Evolutionary conservation across 345 rosid genomes (phyloP).

Genomic region (Luvunga scandens): DNA sequence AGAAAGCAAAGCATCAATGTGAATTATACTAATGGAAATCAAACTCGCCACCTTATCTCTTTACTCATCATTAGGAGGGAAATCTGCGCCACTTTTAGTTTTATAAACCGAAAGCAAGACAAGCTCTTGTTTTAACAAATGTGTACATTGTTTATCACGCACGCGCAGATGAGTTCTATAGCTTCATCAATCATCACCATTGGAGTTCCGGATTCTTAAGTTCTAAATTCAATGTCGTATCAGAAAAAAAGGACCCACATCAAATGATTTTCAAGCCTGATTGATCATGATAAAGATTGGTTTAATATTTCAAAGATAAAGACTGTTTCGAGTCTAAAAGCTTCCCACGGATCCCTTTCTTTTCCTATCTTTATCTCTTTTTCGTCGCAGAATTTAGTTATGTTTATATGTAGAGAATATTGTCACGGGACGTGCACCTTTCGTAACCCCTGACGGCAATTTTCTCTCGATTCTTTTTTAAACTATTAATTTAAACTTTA

Average conservation of each 20-base stretch:
- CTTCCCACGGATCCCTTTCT: background rate
- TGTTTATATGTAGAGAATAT: too few relatives aligned
- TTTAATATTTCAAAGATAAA: conserved; percentile 1
- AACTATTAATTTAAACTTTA: too few relatives aligned
- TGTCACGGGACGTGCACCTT: too few relatives aligned
- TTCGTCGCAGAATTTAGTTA: background rate
- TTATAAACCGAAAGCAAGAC: background rate
- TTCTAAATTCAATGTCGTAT: background rate
- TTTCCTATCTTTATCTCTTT: background rate
- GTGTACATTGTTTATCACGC: background rate
- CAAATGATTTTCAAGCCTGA: conserved; percentile 1
- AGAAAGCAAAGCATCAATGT: background rate
- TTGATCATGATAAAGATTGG: background rate
- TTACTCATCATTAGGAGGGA: background rate
- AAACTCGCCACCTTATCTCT: background rate
- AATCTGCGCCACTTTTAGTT: background rate
- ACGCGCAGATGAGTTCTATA: background rate
- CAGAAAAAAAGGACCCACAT: background rate
- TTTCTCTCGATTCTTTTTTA: too few relatives aligned
- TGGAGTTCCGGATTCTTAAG: background rate
- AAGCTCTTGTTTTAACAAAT: conserved; percentile 1
- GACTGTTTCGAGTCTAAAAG: background rate
- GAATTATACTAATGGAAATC: background rate
- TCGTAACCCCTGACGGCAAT: too few relatives aligned
- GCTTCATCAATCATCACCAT: conserved; percentile 9